Evolutionary conservation across 768 basidiomycete genomes (phyloP), one percentile per base, ranked within the genome.

Genomic region (Tylopilus plumbeoviolaceoides): DNA sequence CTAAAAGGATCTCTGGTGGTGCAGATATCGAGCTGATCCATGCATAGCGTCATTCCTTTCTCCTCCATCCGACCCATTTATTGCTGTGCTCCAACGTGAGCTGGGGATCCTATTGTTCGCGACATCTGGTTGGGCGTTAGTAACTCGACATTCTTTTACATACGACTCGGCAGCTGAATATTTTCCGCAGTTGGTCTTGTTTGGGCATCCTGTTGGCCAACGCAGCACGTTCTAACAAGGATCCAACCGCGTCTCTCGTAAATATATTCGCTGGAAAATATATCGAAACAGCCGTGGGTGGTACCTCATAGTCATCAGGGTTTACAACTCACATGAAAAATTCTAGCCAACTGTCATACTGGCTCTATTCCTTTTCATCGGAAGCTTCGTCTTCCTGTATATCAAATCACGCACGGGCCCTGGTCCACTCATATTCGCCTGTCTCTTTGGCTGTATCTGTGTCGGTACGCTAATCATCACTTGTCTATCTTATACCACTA

Each of bases 71-170:
- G 86, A 86, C 49, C 83, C 85, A 1, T 87, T 89, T 59, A 70
- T 85, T n/a, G 72, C 77, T 5, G 83, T 85, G 4, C 62, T 87
- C 14, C 86, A 89, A 61, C 81, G 85, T 2, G 85, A 89, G 60
- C 41, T 79, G 9, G 70, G 79, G 7, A 78, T 84, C 33, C 53
- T 87, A 6, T 18, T 73, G 1, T 80, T 83, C 43, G 76, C 76
- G 0, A 57, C 71, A 2, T 18, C 73, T 9, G 73, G 75, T 25
- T 89, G 84, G 85, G 85, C 78, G 85, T 85, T 56, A 64, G 82
- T 77, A n/a, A 17, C 25, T 50, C 33, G 5, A 17, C 0, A 31
- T 10, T 5, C 6, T 6, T 25, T 39, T 3, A 25, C 11, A 20
- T 44, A 5, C 8, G 17, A 23, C n/a, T 17, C 38, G 23, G 44